Conservation (phyloP, 83 land plant species). For the Picea abies region DNA sequence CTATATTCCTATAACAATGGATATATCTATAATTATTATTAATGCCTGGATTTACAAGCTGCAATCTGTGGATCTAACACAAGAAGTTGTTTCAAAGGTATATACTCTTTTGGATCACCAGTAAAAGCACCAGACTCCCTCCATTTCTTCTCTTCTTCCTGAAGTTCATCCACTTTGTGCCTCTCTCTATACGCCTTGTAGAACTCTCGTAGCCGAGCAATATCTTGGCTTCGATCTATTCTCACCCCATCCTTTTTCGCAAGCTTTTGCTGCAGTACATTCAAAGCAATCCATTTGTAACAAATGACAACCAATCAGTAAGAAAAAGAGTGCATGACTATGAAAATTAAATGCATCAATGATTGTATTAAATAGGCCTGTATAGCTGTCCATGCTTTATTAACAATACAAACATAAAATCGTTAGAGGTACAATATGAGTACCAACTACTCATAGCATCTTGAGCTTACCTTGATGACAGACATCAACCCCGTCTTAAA, state of each 20-base stretch:
- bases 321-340: background rate
- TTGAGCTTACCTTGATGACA: slow-evolving; percentile 73
- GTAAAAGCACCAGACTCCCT: slow-evolving; percentile 57
- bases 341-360: too few relatives aligned
- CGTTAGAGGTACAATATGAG: background rate
- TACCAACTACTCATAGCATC: background rate
- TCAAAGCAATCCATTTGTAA: background rate
- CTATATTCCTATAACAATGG: background rate
- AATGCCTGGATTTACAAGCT: background rate
- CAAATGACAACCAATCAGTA: background rate
- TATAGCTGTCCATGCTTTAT: too few relatives aligned
- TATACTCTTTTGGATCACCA: slow-evolving; percentile 60
- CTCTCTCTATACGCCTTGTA: slow-evolving; percentile 50
- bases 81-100: background rate
- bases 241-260: slow-evolving; percentile 61
- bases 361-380: too few relatives aligned
- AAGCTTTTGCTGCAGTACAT: slow-evolving; percentile 63
- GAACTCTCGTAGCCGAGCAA: slow-evolving; percentile 62
- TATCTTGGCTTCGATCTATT: slow-evolving; percentile 65
- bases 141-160: slow-evolving; percentile 54
- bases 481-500: slow-evolving; percentile 95
- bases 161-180: slow-evolving; percentile 64
- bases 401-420: too few relatives aligned
- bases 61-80: background rate
- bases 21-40: background rate